These are phyloP conservation scores for Aspergillus bombycis DNA, from an alignment of 2,329 filamentous ascomycete genomes.

Conservation along the genomic window DNA sequence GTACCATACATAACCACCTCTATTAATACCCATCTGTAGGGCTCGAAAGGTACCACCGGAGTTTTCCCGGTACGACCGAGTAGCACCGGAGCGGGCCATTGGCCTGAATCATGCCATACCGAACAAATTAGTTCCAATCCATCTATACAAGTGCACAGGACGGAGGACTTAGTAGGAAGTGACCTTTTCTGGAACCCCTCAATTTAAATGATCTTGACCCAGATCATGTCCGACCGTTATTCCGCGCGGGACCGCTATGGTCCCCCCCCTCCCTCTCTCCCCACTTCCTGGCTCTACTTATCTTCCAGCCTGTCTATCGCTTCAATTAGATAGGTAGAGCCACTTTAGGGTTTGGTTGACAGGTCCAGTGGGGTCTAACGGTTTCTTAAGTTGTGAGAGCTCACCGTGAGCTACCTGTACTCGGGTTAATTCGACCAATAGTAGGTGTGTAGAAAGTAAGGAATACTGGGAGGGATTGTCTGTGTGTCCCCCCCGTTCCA, in stretches of 20 bases:
- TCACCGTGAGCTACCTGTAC: not conserved
- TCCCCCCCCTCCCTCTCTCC: not conserved
- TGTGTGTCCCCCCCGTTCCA: no score
- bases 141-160: not conserved
- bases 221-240: conserved; percentile 5
- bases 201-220: not conserved
- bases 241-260: not conserved
- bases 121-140: not conserved
- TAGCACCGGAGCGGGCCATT: not conserved
- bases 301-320: not conserved
- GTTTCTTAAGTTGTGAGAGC: not conserved
- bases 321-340: not conserved
- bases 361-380: not conserved
- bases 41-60: not conserved
- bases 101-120: conserved; percentile 3
- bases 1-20: not conserved
- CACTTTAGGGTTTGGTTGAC: not conserved
- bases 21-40: not conserved
- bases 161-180: not conserved
- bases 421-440: not conserved
- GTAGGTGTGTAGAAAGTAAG: not conserved
- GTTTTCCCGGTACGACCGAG: not conserved
- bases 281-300: not conserved
- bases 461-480: not conserved
- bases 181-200: not conserved